Evolutionary conservation across 805 yeast genomes (phyloP).

Genomic region (Pichia nanzhaoensis): DNA sequence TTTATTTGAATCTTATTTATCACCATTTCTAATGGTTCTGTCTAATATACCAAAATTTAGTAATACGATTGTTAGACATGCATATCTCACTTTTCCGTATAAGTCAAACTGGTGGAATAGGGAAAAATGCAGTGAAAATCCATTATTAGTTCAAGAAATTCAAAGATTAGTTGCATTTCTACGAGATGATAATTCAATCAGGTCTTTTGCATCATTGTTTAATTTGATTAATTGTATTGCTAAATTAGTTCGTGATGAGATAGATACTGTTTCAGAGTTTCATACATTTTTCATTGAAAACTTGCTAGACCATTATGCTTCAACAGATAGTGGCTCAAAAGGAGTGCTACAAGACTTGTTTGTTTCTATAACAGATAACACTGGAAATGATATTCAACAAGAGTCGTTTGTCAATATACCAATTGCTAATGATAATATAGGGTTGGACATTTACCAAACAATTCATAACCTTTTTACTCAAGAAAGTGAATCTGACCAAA

Average conservation of each 20-base stretch:
- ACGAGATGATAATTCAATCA: constrained; percentile 25
- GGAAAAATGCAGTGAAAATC: constrained; percentile 22
- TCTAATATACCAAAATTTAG: constrained; percentile 33
- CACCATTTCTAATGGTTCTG: constrained; percentile 35
- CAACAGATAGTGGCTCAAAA: constrained; percentile 11
- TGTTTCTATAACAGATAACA: neutral
- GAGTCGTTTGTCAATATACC: constrained; percentile 20
- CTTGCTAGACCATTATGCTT: constrained; percentile 18
- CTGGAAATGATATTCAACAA: constrained; percentile 11
- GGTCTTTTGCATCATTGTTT: constrained; percentile 35
- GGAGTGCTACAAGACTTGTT: constrained; percentile 17
- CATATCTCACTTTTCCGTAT: constrained; percentile 32
- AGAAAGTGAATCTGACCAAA: constrained; percentile 11
- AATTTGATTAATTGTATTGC: constrained; percentile 29
- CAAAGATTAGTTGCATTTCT: constrained; percentile 36
- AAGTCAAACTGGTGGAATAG: constrained; percentile 36
- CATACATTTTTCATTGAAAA: constrained; percentile 19
- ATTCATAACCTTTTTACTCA: constrained; percentile 27
- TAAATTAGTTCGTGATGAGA: constrained; percentile 22
- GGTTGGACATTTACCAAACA: constrained; percentile 28
- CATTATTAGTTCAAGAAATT: constrained; percentile 30
- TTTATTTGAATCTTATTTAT: constrained; percentile 34
- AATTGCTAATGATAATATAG: constrained; percentile 29
- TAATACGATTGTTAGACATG: constrained; percentile 25
- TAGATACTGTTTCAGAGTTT: constrained; percentile 26